Percentiles rank a stretch among this genome's conserved stretches.
Conservation (phyloP, 345 rosid genomes). For the Triadica sebifera region DNA sequence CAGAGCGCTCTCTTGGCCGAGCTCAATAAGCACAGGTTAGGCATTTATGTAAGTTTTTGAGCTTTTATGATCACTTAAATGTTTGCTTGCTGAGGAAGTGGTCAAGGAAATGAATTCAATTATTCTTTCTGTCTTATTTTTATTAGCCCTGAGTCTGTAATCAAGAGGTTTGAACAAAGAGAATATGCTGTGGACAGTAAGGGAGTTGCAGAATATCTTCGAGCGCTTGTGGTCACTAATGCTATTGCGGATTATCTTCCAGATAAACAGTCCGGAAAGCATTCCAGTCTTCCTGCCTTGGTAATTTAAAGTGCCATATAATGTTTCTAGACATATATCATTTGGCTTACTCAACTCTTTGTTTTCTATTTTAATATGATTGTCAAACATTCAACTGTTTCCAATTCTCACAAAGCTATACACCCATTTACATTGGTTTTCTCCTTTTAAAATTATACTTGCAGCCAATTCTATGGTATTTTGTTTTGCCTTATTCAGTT, state of each 20-base stretch:
- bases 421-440: neutral
- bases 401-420: neutral
- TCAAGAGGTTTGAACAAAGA: constrained; percentile 83
- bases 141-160: constrained; percentile 80
- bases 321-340: neutral
- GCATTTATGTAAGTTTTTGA: constrained; percentile 1
- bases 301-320: constrained; percentile 28
- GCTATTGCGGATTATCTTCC: constrained; percentile 89
- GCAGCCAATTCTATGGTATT: neutral
- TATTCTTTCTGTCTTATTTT: neutral
- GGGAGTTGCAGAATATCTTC: constrained; percentile 87
- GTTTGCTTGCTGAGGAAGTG: neutral
- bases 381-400: too few species aligned
- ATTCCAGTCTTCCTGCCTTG: constrained; percentile 81
- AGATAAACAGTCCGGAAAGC: constrained; percentile 76
- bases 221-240: constrained; percentile 83
- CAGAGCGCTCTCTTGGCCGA: constrained; percentile 72
- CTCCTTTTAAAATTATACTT: neutral
- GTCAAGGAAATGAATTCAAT: neutral
- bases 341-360: too few species aligned
- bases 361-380: too few species aligned
- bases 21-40: constrained; percentile 81
- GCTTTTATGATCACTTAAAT: neutral
- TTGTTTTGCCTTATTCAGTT: neutral
- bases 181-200: constrained; percentile 74